These are phyloP conservation scores for Rhazya stricta DNA, from an alignment of 257 asterid species.

Conservation along the genomic window DNA sequence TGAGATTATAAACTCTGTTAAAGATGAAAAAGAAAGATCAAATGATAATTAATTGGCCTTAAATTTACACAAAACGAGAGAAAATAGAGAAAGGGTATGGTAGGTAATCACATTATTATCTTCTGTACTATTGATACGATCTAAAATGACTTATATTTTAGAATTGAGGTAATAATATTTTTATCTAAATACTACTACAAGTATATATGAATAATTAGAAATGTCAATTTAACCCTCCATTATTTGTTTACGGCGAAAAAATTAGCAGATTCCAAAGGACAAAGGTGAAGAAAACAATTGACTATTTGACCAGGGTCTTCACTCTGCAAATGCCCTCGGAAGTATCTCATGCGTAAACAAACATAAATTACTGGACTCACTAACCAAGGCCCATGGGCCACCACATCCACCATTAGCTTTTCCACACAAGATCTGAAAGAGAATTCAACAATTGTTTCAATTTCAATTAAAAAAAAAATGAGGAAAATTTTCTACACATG, in stretches of 20 bases:
- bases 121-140: too few relatives aligned
- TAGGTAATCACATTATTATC: too few relatives aligned
- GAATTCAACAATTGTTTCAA: not conserved
- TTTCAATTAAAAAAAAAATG: not conserved
- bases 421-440: not conserved
- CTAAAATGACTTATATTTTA: too few relatives aligned
- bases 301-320: not conserved
- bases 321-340: not conserved
- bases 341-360: not conserved
- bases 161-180: too few relatives aligned
- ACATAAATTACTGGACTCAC: not conserved
- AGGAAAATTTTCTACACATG: not conserved
- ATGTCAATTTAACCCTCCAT: too few relatives aligned
- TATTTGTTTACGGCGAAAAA: not conserved
- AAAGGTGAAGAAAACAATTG: not conserved
- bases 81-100: too few relatives aligned
- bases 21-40: too few relatives aligned
- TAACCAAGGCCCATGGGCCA: constrained; percentile 12
- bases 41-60: too few relatives aligned
- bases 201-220: too few relatives aligned
- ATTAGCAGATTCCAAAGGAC: not conserved
- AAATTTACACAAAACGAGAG: too few relatives aligned
- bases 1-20: too few relatives aligned
- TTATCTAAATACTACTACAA: too few relatives aligned
- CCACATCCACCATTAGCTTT: constrained; percentile 1